Base-by-base conservation (phyloP, 2,329 filamentous ascomycete genomes). In the Sporothrix mexicana region DNA sequence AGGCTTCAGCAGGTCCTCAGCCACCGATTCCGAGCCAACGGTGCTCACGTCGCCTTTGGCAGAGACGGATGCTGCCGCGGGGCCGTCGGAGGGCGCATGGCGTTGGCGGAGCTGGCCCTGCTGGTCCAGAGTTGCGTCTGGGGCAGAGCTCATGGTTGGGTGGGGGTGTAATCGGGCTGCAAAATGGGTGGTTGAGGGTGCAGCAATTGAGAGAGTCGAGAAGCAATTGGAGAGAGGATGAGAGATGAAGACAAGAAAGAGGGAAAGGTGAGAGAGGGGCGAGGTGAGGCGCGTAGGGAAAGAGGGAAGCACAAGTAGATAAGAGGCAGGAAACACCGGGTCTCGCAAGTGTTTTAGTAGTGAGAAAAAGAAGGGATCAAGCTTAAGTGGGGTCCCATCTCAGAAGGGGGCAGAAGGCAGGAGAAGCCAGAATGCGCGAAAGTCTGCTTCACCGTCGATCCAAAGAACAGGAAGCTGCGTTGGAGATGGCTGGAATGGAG, bases 1-100 rank as follows among this genome's bases (percentile, higher is more conserved):
- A 15, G 78, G 72, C 77, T 83, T 83, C 73, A 5, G 12, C 1
- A 17, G 30, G 6, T 70, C 73, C 1, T 53, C 61, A 7, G 61
- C 6, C 5, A 57, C 47, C 30, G 69, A 20, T 51, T 71, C 68
- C 9, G 55, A 59, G 15, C 13, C 9, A 45, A 15, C 61, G n/a
- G n/a, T 57, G 70, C 51, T 51, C 43, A 15, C 67, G 41, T 66
- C 55, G 23, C 41, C 69, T 6, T 59, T 68, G 15, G 20, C 53
- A 25, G 70, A 55, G 10, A 36, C 57, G 12, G 69, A 25, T 10
- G 64, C 51, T 15, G 55, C 49, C 13, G 49, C 64, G 23, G 53
- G 43, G 8, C 36, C 64, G 30, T 69, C 69, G 9, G 72, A 43
- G 30, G 69, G 55, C 2, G n/a, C 66, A 68, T 73, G 73, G 30